Conservation (phyloP, 805 yeast genomes). For the Metschnikowia amazonensis region DNA sequence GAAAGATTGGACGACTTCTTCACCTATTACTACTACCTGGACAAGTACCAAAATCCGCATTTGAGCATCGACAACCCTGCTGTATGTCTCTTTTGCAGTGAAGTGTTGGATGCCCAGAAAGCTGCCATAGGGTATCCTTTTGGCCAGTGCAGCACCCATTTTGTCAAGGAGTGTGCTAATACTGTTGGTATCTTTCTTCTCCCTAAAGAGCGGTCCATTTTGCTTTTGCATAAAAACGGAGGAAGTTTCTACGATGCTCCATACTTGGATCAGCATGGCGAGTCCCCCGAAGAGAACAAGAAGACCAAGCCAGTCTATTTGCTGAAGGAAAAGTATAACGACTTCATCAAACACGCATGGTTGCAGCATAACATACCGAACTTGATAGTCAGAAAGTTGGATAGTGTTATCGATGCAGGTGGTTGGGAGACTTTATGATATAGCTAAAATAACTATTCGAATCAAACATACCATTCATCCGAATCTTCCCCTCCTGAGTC, state of each 20-base stretch:
- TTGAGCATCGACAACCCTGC: constrained; percentile 65
- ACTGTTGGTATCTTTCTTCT: constrained; percentile 68
- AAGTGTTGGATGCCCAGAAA: constrained; percentile 62
- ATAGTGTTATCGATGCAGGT: constrained; percentile 77
- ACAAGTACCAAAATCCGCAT: constrained; percentile 37
- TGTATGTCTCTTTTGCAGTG: constrained; percentile 79
- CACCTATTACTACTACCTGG: constrained; percentile 51
- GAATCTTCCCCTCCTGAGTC: constrained; percentile 6
- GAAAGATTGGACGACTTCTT: constrained; percentile 63
- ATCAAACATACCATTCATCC: constrained; percentile 3
- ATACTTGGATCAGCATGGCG: constrained; percentile 82
- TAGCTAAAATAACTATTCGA: neutral
- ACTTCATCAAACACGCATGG: constrained; percentile 67
- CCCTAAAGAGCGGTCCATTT: constrained; percentile 63
- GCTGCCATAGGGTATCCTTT: constrained; percentile 47
- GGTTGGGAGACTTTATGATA: constrained; percentile 89
- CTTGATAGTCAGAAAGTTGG: constrained; percentile 73
- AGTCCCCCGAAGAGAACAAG: constrained; percentile 68
- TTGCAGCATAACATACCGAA: constrained; percentile 75
- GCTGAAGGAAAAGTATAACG: constrained; percentile 57
- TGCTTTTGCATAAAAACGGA: constrained; percentile 64
- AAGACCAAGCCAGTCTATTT: constrained; percentile 70
- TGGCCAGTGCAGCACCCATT: constrained; percentile 83
- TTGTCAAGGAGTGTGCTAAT: constrained; percentile 55
- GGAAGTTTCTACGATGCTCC: constrained; percentile 88